These are phyloP conservation scores for Stenogyne calaminthoides DNA, from an alignment of 305 asterid genomes.

Conservation along the genomic window DNA sequence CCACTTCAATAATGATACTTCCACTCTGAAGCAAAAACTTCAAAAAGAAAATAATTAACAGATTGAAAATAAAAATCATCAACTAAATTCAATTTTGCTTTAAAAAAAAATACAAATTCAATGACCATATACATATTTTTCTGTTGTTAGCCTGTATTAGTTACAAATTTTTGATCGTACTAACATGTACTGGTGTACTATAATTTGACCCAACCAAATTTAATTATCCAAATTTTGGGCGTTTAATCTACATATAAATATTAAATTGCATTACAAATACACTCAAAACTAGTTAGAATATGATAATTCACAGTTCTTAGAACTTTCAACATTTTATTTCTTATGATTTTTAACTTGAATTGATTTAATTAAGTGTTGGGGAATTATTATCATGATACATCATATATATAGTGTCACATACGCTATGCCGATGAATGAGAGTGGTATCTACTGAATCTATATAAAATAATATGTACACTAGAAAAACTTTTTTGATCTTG, in stretches of 20 bases:
- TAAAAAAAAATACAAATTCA: conserved; percentile 15
- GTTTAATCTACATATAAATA: too few species aligned
- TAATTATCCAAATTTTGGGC: too few species aligned
- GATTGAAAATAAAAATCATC: not conserved
- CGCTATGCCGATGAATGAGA: not conserved
- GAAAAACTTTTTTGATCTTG: not conserved
- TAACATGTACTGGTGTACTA: too few species aligned
- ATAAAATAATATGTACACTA: not conserved
- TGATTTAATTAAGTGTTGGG: too few species aligned
- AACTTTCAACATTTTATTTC: not conserved
- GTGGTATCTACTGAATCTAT: not conserved
- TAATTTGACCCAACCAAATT: too few species aligned
- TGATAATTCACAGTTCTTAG: too few species aligned
- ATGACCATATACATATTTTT: conserved; percentile 23
- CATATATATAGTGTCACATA: too few species aligned
- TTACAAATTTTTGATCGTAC: not conserved
- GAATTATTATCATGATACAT: too few species aligned
- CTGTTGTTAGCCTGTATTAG: too few species aligned
- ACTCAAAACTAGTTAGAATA: too few species aligned
- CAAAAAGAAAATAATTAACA: not conserved
- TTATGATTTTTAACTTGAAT: too few species aligned
- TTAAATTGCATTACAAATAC: too few species aligned
- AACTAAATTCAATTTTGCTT: not conserved
- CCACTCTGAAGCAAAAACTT: conserved; percentile 19
- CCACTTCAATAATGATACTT: conserved; percentile 28